phyloP scores from a whole-genome alignment of 176 grass and related monocot genomes.

The Secale cereale region DNA sequence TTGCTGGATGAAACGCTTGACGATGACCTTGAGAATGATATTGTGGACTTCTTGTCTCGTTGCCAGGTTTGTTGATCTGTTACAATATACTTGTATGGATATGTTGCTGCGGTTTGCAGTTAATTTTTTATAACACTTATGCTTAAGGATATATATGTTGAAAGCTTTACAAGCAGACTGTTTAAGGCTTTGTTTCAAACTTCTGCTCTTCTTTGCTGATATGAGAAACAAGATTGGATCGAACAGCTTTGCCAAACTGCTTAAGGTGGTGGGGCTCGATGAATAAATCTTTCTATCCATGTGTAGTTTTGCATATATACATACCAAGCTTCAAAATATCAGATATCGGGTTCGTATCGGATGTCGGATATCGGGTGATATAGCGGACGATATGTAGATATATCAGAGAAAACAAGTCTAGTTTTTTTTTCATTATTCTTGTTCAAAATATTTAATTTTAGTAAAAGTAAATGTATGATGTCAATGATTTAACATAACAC shows the following conservation, averaged over 20 bases:
- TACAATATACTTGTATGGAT: background rate
- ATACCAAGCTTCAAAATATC: too few species aligned
- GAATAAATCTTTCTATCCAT: background rate
- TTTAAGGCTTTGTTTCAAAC: background rate
- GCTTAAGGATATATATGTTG: background rate
- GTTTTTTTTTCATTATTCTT: too few species aligned
- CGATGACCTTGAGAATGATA: constrained; percentile 62
- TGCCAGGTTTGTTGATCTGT: constrained; percentile 62
- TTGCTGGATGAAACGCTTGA: constrained; percentile 76
- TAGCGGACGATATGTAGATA: too few species aligned
- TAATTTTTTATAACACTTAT: background rate
- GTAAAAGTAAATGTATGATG: too few species aligned
- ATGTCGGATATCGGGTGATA: too few species aligned
- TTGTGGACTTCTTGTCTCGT: constrained; percentile 76
- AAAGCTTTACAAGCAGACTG: background rate
- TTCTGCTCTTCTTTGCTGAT: background rate
- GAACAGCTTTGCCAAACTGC: background rate
- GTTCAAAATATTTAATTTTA: too few species aligned
- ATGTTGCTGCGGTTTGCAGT: background rate
- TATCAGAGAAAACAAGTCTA: too few species aligned
- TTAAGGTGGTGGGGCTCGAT: background rate
- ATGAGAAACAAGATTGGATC: background rate
- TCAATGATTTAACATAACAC: too few species aligned
- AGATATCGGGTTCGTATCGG: too few species aligned
- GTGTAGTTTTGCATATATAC: background rate